These are phyloP conservation scores for Epichloe elymi DNA, from an alignment of 2,329 filamentous ascomycete genomes.

Conservation along the genomic window DNA sequence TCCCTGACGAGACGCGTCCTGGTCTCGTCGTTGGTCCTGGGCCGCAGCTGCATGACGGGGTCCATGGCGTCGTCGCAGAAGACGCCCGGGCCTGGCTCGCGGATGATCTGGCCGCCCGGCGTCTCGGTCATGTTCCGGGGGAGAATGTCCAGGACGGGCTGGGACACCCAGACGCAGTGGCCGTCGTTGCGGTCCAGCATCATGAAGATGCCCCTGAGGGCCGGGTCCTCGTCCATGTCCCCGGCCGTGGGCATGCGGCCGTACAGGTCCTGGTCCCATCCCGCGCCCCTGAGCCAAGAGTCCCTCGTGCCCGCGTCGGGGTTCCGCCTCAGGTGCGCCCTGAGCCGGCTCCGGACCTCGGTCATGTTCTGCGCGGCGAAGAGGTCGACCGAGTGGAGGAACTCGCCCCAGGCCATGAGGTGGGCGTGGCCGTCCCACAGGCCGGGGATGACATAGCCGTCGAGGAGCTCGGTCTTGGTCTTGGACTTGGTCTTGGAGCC, in stretches of 20 bases:
- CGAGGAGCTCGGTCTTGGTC: neutral
- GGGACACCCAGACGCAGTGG: constrained; percentile 58
- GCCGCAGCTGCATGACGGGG: constrained; percentile 42
- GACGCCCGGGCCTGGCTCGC: constrained; percentile 49
- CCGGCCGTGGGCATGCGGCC: constrained; percentile 51
- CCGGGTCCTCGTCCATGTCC: constrained; percentile 39
- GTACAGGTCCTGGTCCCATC: constrained; percentile 57
- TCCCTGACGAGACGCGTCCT: constrained; percentile 42
- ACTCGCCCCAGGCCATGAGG: constrained; percentile 52
- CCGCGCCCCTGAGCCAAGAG: constrained; percentile 53
- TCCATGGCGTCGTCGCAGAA: constrained; percentile 67
- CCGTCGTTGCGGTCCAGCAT: constrained; percentile 60
- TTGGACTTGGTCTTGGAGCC: too few relatives aligned
- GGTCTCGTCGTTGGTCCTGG: constrained; percentile 37
- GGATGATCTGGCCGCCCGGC: constrained; percentile 51
- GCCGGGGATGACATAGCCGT: constrained; percentile 49
- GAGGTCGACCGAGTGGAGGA: constrained; percentile 51
- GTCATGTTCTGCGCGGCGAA: constrained; percentile 44
- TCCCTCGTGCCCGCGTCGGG: constrained; percentile 36
- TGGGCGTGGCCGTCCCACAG: constrained; percentile 62
- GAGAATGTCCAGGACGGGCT: constrained; percentile 47
- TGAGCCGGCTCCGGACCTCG: constrained; percentile 40
- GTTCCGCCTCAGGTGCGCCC: constrained; percentile 35
- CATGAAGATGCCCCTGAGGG: constrained; percentile 43
- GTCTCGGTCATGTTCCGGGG: constrained; percentile 37